These are phyloP conservation scores for Hygrophorus russula DNA, from an alignment of 768 basidiomycete genomes.

Conservation along the genomic window DNA sequence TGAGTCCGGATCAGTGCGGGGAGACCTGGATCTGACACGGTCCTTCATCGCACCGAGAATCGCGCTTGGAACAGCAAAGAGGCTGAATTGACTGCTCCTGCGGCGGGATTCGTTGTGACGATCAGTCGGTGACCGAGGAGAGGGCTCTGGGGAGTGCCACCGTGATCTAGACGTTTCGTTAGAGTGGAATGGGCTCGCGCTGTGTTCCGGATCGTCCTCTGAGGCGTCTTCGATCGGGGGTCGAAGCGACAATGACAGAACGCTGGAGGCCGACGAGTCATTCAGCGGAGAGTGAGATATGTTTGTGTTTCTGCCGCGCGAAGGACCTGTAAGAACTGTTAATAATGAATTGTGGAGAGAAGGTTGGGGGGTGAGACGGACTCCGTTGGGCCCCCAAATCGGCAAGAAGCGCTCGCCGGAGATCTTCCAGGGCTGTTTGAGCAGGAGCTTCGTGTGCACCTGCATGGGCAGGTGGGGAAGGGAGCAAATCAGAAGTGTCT, in stretches of 20 bases:
- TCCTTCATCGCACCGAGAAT: slow-evolving; percentile 36
- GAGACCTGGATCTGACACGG: not conserved
- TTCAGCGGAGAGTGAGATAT: not conserved
- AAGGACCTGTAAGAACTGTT: not conserved
- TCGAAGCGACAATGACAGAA: slow-evolving; percentile 26
- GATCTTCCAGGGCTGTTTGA: slow-evolving; percentile 28
- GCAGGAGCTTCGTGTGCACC: slow-evolving; percentile 12
- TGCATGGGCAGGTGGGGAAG: slow-evolving; percentile 1
- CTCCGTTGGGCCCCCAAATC: slow-evolving; percentile 12
- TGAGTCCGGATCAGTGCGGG: slow-evolving; percentile 4
- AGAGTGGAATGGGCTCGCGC: slow-evolving; percentile 6
- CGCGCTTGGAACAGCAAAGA: slow-evolving; percentile 39
- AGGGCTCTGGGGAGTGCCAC: not conserved
- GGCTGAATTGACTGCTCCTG: slow-evolving; percentile 35
- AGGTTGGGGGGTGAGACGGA: slow-evolving; percentile 6
- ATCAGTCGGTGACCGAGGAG: not conserved
- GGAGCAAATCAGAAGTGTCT: not conserved
- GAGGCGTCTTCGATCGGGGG: slow-evolving; percentile 29
- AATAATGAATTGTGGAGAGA: not conserved
- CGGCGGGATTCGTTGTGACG: slow-evolving; percentile 12
- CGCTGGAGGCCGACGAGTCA: slow-evolving; percentile 11
- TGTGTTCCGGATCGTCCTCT: slow-evolving; percentile 17
- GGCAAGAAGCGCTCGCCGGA: slow-evolving; percentile 22
- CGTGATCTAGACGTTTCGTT: not conserved
- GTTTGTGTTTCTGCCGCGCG: no score